These are phyloP conservation scores for Sporothrix luriei DNA, from an alignment of 2,329 filamentous ascomycete genomes.

Conservation along the genomic window DNA sequence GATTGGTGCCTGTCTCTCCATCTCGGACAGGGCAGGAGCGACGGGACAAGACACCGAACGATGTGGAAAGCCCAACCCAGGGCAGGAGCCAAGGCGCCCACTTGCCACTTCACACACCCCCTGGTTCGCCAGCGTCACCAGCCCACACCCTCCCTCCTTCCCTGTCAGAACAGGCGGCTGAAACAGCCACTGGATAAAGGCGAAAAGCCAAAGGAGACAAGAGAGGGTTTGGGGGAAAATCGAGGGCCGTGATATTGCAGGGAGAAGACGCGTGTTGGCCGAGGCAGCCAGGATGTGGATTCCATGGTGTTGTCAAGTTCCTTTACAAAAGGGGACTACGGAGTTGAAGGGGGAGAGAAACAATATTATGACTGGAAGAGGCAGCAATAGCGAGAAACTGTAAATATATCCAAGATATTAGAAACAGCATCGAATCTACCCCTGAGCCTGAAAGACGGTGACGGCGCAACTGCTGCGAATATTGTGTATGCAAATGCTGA, in stretches of 20 bases:
- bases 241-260: background rate
- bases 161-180: constrained; percentile 24
- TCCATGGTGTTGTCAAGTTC: background rate
- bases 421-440: background rate
- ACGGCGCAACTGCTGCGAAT: background rate
- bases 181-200: constrained; percentile 27
- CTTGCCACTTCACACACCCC: constrained; percentile 14
- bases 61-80: constrained; percentile 15
- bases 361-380: too few relatives aligned
- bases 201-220: background rate
- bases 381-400: too few relatives aligned
- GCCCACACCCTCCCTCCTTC: constrained; percentile 26
- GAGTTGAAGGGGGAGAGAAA: too few relatives aligned
- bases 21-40: constrained; percentile 19
- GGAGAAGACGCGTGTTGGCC: constrained; percentile 14
- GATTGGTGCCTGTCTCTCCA: constrained; percentile 9
- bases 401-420: too few relatives aligned
- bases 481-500: background rate
- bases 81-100: constrained; percentile 20
- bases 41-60: constrained; percentile 21
- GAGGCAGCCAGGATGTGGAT: background rate
- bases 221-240: background rate
- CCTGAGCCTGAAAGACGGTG: background rate
- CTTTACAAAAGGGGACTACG: too few relatives aligned
- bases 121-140: background rate